Evolutionary conservation across 371 early-diverging fungal genomes (phyloP), one percentile per base, ranked within the genome.

Genomic region (Rhizopus arrhizus): DNA sequence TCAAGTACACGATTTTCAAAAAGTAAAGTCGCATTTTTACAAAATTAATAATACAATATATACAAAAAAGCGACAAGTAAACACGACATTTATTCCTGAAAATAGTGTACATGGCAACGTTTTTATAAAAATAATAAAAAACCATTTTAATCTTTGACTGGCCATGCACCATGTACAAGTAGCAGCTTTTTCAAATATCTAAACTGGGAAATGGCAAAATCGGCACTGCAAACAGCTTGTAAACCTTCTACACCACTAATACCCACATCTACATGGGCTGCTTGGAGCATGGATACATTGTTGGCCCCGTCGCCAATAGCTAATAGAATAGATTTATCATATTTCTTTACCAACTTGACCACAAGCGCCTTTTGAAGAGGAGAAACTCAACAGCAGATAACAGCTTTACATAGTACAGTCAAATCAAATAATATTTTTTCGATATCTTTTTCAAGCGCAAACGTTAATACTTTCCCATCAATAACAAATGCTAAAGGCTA

Each of bases 301-400:
- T 98, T 98, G 46, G 94, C 97, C 22, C 99, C 99, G 73, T 98
- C 99, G 36, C 99, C 99, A 58, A 98, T 95, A 8, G 94, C 92
- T 54, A 96, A 74, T 53, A 95, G 88, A 57, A 94, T 85, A 40
- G 85, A 84, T 35, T 75, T 77, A 31, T 78, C 74, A 64, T 85
- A 82, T 51, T 88, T 84, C 59, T 87, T 85, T 9, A 93, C 87
- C 28, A 85, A 65, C 62, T 90, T 84, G 9, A 95, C 95, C 31
- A 98, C 93, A 42, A 90, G 67, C 0, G 95, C 94, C 79, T 98
- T 98, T 72, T 97, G 96, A 36, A 92, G 73, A 6, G 99, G 99
- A 1, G 95, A 91, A 0, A 95, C 95, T 53, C 99, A 92, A 66
- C 95, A 96, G 75, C 94, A 95, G 38, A 95, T 86, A 10, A 95